These are phyloP conservation scores for Epicoccum nigrum DNA, from an alignment of 2,329 filamentous ascomycete genomes.

Conservation along the genomic window DNA sequence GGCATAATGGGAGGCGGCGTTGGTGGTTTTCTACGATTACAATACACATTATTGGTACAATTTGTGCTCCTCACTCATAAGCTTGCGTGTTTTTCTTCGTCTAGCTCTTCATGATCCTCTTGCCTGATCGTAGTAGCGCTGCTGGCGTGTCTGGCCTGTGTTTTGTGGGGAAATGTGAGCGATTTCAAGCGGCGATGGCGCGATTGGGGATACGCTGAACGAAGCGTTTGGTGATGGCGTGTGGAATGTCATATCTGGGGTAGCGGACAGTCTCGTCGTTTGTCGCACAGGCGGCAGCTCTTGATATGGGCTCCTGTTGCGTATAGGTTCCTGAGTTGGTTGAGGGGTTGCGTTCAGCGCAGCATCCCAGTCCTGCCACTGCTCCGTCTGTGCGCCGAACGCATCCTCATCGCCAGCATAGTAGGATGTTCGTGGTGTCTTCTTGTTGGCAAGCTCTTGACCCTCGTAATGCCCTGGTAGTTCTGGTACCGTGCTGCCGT, in stretches of 20 bases:
- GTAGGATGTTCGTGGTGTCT: slow-evolving; percentile 8
- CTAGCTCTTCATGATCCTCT: background rate
- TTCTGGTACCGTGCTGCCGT: slow-evolving; percentile 28
- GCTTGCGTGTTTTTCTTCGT: background rate
- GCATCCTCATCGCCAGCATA: slow-evolving; percentile 17
- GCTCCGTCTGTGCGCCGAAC: slow-evolving; percentile 13
- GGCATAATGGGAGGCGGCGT: background rate
- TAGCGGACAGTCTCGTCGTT: slow-evolving; percentile 2
- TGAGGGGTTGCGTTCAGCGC: slow-evolving; percentile 10
- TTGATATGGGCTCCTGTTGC: slow-evolving; percentile 2
- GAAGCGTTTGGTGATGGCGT: slow-evolving; percentile 8
- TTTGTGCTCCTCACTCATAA: too few species aligned
- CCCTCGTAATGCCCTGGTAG: slow-evolving; percentile 23
- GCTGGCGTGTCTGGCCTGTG: background rate
- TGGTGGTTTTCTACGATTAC: slow-evolving; percentile 5
- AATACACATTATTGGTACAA: slow-evolving; percentile 1
- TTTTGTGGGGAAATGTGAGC: slow-evolving; percentile 13
- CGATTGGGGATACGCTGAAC: slow-evolving; percentile 17
- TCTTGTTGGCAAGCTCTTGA: slow-evolving; percentile 21
- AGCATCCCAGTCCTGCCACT: slow-evolving; percentile 18
- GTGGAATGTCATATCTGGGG: background rate
- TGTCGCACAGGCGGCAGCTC: slow-evolving; percentile 3
- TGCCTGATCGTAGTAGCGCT: slow-evolving; percentile 10
- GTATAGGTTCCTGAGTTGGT: background rate
- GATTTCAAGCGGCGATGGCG: slow-evolving; percentile 17